These are phyloP conservation scores for Sordariomycetes sp. DNA, from an alignment of 2,329 filamentous ascomycete species.

Conservation along the genomic window DNA sequence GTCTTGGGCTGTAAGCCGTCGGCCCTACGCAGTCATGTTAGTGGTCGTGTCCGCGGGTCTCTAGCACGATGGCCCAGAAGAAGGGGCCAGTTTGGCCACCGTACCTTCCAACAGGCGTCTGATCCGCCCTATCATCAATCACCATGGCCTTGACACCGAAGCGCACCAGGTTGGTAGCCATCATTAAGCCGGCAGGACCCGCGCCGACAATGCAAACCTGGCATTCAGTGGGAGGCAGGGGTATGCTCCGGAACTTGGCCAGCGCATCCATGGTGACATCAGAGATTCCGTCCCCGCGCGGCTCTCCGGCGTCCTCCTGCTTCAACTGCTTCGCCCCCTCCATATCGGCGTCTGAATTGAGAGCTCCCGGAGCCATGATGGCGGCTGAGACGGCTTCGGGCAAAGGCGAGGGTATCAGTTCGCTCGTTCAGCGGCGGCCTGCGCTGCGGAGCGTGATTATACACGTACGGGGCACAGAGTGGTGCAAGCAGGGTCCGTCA, in stretches of 20 bases:
- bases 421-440: constrained; percentile 1
- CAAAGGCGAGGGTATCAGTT: neutral
- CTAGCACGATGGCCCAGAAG: neutral
- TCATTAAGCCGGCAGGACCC: constrained; percentile 45
- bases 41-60: neutral
- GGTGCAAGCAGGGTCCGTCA: neutral
- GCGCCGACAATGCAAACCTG: constrained; percentile 44
- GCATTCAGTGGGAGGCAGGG: constrained; percentile 31
- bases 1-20: constrained; percentile 71
- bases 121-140: constrained; percentile 58
- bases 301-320: constrained; percentile 15
- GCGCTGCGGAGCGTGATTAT: neutral
- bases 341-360: constrained; percentile 20
- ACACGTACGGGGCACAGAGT: neutral
- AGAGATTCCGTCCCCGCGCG: constrained; percentile 14
- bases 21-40: constrained; percentile 28
- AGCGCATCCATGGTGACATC: constrained; percentile 31
- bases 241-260: constrained; percentile 36
- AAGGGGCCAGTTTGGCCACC: neutral
- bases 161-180: constrained; percentile 44
- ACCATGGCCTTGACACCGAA: constrained; percentile 56
- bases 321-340: constrained; percentile 16
- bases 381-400: neutral
- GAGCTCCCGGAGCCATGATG: constrained; percentile 23
- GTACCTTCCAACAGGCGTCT: constrained; percentile 53